Base-by-base conservation (phyloP, 345 rosid genomes). In the Syzygium grande region DNA sequence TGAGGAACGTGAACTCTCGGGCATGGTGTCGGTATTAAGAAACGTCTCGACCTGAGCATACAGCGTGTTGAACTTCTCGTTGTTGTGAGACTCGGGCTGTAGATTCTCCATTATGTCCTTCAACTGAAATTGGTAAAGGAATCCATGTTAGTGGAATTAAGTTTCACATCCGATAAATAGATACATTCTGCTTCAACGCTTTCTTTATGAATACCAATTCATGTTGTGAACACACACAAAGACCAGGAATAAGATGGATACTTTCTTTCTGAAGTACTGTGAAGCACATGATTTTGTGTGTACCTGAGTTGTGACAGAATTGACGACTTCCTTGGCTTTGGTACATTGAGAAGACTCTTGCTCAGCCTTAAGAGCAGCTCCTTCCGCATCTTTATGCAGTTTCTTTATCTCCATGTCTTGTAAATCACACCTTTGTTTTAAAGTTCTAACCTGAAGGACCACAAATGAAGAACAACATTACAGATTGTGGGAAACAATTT, bases 351-450 rank as follows among this genome's bases (percentile, higher is more conserved):
- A 94, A 86, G 95, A 90, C 90, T 95, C 95, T 52, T 88, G 87
- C 23, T 89, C 54, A 87, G 94, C 96, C 89, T 89, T 84, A 22
- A 86, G 87, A 86, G 95, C 90, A 90, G 95, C 91, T 59, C 91
- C 95, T 91, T 93, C 86, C 46, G 93, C 92, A 68, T 89, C 88
- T 88, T 68, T 89, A 59, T 89, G 91, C 84, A 95, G 89, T 87
- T 92, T 93, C 88, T 91, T 88, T 6, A 98, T 93, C 91, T 95
- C 96, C 41, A n/a, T 21, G 25, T 94, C 94, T 93, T 96, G 98
- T 84, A 85, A 87, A 86, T 96, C 95, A 87, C 92, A 93, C 87
- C 91, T 96, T 58, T 93, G 92, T 92, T 93, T 98, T 89, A 96
- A 90, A 90, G 41, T 88, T 87, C 86, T 94, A 56, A 95, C 87